Evolutionary conservation across 2,329 filamentous ascomycete genomes (phyloP).

Genomic region (Trichoderma sp.): DNA sequence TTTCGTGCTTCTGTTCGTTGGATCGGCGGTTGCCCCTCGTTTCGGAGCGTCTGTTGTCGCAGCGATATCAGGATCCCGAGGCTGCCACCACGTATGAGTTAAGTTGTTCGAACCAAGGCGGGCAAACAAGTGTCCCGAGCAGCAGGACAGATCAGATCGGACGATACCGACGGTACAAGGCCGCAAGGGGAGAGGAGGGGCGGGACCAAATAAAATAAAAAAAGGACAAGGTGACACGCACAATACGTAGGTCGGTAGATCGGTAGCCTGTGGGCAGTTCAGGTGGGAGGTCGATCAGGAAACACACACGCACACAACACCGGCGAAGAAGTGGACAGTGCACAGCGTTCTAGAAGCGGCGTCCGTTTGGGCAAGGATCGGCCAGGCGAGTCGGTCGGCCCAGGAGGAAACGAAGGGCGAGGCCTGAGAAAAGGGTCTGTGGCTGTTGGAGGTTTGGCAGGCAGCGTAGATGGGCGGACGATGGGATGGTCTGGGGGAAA

Average conservation of each 20-base stretch:
- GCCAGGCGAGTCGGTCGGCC: background rate
- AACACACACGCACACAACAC: background rate
- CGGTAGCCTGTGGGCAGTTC: background rate
- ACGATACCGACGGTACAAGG: background rate
- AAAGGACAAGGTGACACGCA: background rate
- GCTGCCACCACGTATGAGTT: constrained; percentile 13
- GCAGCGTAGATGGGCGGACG: background rate
- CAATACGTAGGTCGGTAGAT: background rate
- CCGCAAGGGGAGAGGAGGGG: background rate
- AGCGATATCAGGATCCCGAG: background rate
- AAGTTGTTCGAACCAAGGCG: background rate
- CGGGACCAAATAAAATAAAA: background rate
- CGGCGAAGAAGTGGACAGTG: background rate
- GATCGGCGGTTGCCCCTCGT: background rate
- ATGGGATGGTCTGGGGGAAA: constrained; percentile 10
- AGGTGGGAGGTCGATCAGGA: background rate
- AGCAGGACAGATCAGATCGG: background rate
- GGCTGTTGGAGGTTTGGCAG: background rate
- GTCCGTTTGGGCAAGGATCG: background rate
- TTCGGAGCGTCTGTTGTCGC: background rate
- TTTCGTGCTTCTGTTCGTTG: background rate
- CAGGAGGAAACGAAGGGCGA: background rate
- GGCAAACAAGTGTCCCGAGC: background rate
- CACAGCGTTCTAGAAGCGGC: background rate
- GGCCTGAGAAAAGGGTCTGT: background rate